Base-by-base conservation (phyloP, 2,329 filamentous ascomycete genomes). In the Metarhizium rileyi region DNA sequence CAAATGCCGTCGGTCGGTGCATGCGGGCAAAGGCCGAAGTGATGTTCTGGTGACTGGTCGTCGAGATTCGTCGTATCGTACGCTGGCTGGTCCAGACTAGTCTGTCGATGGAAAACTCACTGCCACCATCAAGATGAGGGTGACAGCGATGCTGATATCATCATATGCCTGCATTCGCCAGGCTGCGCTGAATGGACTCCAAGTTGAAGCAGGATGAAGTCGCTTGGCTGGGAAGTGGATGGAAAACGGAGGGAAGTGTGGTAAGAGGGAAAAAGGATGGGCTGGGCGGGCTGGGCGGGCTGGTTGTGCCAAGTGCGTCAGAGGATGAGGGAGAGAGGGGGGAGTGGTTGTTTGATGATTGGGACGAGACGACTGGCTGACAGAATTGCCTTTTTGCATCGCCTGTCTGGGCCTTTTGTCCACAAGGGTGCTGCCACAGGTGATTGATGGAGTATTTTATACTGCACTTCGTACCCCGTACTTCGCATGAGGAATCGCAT, bases 1-100 rank as follows among this genome's bases (percentile, higher is more conserved):
- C 40, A 35, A n/a, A 41, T 48, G 41, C 28, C 41, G 30, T 33
- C 22, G 33, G 41, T 36, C 22, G 6, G 44, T 41, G 33, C 25
- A 45, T 40, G 48, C 43, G 46, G 27, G 44, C 43, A 44, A 35
- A 43, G 46, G 27, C 40, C 43, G 44, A 35, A 43, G 44, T 38
- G 27, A 38, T 22, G 36, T 40, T 20, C 22, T 42, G 16, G 5
- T 23, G 20, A 42, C 8, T 22, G 12, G 50, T 45, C 48, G 48
- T 42, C 22, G 38, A 42, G 8, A 25, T 25, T 38, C 16, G n/a
- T 38, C 35, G 35, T 38, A 16, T 38, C 16, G 38, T 7, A 9
- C 38, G 38, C 10, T 20, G 38, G 38, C 38, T 20, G 20, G 8
- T 25, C 22, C 20, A 42, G 18, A 25, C 18, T 23, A 20, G 22